Evolutionary conservation across 1,284 basidiomycete species (phyloP).

Genomic region (Clitocybe nebularis): DNA sequence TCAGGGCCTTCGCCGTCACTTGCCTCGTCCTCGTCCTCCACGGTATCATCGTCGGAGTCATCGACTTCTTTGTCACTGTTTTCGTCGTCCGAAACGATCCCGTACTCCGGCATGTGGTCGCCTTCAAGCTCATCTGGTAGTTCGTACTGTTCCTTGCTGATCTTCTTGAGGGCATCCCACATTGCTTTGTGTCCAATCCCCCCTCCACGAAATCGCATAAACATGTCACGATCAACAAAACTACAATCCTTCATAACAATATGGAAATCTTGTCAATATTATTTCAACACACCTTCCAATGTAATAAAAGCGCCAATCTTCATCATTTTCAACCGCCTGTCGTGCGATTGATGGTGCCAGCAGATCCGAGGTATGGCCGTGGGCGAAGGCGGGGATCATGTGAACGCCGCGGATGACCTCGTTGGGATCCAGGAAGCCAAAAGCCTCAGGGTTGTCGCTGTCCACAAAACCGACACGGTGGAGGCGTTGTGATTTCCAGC

Average conservation of each 20-base stretch:
- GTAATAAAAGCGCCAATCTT: conserved; percentile 30
- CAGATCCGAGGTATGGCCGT: conserved; percentile 18
- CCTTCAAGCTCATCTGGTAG: conserved; percentile 4
- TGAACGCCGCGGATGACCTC: conserved; percentile 28
- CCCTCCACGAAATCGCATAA: conserved; percentile 6
- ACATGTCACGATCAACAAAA: conserved; percentile 5
- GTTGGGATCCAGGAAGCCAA: conserved; percentile 33
- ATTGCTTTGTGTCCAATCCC: conserved; percentile 9
- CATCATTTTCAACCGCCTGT: conserved; percentile 8
- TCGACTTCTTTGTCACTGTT: conserved; percentile 2
- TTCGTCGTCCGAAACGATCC: neutral
- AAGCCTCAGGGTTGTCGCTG: conserved; percentile 18
- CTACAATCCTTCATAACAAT: neutral
- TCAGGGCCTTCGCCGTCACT: conserved; percentile 9
- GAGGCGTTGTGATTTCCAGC: conserved; percentile 19
- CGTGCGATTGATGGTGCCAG: conserved; percentile 24
- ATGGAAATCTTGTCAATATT: neutral
- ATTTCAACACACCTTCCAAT: conserved; percentile 28
- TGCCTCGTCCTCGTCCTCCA: conserved; percentile 3
- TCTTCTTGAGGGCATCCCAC: neutral
- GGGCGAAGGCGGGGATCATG: conserved; percentile 27
- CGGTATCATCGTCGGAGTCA: neutral
- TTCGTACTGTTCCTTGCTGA: neutral
- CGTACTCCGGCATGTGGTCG: neutral
- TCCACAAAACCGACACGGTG: conserved; percentile 27